Evolutionary conservation across 2,329 filamentous ascomycete genomes (phyloP).

Genomic region (Didymosphaeria variabile): DNA sequence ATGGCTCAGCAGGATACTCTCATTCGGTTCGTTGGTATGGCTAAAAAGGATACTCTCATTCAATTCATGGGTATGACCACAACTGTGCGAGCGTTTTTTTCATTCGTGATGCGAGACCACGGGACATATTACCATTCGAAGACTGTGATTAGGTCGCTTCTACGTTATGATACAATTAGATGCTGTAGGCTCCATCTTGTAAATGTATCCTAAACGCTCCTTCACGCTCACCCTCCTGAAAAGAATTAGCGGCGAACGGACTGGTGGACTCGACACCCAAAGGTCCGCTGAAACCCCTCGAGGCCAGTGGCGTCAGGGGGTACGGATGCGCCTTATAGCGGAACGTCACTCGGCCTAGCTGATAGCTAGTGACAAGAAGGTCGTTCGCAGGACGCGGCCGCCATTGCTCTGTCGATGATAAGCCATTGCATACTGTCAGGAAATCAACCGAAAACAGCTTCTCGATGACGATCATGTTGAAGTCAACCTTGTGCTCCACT

Average conservation of each 20-base stretch:
- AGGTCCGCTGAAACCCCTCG: not conserved
- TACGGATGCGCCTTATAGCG: not conserved
- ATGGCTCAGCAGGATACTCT: no score
- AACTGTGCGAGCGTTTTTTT: no score
- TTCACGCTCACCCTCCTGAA: not conserved
- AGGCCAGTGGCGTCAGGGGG: not conserved
- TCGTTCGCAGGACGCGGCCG: not conserved
- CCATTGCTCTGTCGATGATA: not conserved
- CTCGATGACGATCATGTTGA: constrained; percentile 20
- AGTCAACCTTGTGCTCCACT: constrained; percentile 18
- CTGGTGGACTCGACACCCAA: not conserved
- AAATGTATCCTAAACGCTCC: not conserved
- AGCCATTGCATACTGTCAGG: not conserved
- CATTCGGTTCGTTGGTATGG: no score
- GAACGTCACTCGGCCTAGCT: not conserved
- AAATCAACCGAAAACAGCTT: constrained; percentile 17
- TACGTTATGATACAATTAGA: not conserved
- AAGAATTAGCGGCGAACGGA: not conserved
- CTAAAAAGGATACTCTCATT: no score
- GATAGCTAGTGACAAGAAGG: not conserved
- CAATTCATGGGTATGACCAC: no score
- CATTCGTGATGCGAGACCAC: no score
- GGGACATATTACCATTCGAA: not conserved
- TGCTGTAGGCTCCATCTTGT: not conserved
- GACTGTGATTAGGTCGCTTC: not conserved